Evolutionary conservation across 257 asterid genomes (phyloP).

Genomic region (Fraxinus quadrangulata): DNA sequence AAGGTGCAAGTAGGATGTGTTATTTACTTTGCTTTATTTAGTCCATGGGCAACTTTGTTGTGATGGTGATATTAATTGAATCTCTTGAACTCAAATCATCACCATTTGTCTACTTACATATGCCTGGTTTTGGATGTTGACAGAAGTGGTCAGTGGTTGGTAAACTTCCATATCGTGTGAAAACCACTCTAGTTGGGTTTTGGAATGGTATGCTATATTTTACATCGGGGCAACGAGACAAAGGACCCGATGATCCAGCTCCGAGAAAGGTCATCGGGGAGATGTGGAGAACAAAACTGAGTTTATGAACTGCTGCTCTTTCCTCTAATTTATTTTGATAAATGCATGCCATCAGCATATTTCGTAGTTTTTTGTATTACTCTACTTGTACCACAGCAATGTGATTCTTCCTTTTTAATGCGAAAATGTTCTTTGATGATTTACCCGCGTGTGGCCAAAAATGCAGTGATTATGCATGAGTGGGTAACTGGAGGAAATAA

Average conservation of each 20-base stretch:
- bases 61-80: neutral
- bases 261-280: constrained; percentile 90
- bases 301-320: constrained; percentile 30
- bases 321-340: neutral
- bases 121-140: constrained; percentile 23
- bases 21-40: neutral
- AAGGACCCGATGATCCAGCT: constrained; percentile 79
- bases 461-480: too few species aligned
- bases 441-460: neutral
- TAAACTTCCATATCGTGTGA: constrained; percentile 84
- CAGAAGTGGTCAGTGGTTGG: constrained; percentile 93
- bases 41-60: neutral
- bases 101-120: constrained; percentile 4
- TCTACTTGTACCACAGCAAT: neutral
- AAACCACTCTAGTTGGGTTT: constrained; percentile 87
- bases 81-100: neutral
- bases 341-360: neutral
- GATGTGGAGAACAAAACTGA: constrained; percentile 84
- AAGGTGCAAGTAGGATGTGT: neutral
- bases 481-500: too few species aligned
- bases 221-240: constrained; percentile 93
- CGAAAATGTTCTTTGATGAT: neutral
- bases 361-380: neutral
- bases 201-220: constrained; percentile 93
- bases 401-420: neutral